Evolutionary conservation across 805 yeast genomes (phyloP), one percentile per base, ranked within the genome.

Genomic region (Teunomyces cretensis): DNA sequence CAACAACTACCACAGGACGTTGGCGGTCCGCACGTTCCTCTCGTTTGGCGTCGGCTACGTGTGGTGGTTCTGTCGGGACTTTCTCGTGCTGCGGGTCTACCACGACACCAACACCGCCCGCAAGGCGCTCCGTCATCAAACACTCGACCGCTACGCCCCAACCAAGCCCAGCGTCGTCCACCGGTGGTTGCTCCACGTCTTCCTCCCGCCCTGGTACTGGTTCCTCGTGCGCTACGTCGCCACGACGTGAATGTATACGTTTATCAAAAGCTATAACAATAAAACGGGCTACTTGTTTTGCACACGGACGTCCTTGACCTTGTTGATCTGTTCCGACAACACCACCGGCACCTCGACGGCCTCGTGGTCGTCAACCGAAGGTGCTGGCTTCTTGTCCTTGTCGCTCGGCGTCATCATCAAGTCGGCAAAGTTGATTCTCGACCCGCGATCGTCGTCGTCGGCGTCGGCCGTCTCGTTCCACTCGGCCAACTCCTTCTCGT

Each of bases 401-500:
- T 70, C 72, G 52, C 66, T 50, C 52, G 76, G 76, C 16, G 77
- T 72, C 76, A 70, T 70, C 47, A 72, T 67, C 49, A 72, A 68
- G 54, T 72, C 77, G 44, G 65, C 65, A 58, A 72, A 72, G 61
- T 72, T 72, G 60, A 72, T 58, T 57, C 64, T 69, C 30, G 63
- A 55, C 33, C 60, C 61, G 40, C 59, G 59, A 9, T 57, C 61
- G 33, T 64, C 68, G 16, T 60, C 68, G 30, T 58, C 68, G 24
- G 46, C 50, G 16, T 41, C 49, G 9, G 38, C 38, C 30, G 72
- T 65, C 58, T 72, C 70, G 56, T 86, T 85, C 91, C 92, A 86
- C 62, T 86, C 92, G 9, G 71, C 73, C 61, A 86, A 69, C 61
- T 87, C 95, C 70, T 72, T 68, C 54, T 73, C 70, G 56, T 87